phyloP scores from a whole-genome alignment of 2,329 filamentous ascomycete species.

The Penicillium crustosum region DNA sequence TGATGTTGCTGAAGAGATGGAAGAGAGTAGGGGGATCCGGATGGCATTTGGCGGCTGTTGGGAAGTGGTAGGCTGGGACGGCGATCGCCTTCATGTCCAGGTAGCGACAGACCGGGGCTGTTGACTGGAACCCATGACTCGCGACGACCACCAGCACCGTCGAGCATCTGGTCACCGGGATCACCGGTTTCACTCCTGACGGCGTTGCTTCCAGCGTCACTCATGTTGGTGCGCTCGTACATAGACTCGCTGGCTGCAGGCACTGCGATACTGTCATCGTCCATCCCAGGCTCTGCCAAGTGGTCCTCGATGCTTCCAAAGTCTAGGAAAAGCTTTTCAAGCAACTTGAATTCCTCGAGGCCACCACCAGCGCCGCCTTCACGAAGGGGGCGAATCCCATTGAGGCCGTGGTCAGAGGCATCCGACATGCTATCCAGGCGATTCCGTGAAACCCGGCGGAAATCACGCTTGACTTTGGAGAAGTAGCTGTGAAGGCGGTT shows the following conservation, averaged over 20 bases:
- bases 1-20: slow-evolving; percentile 39
- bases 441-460: slow-evolving; percentile 37
- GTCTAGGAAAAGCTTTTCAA: slow-evolving; percentile 44
- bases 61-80: slow-evolving; percentile 42
- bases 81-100: slow-evolving; percentile 35
- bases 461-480: slow-evolving; percentile 41
- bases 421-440: slow-evolving; percentile 32
- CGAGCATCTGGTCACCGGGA: slow-evolving; percentile 28
- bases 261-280: slow-evolving; percentile 34
- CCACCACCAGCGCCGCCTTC: slow-evolving; percentile 36
- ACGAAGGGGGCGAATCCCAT: slow-evolving; percentile 34
- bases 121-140: slow-evolving; percentile 46
- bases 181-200: slow-evolving; percentile 44
- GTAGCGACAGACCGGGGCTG: slow-evolving; percentile 35
- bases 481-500: slow-evolving; percentile 45
- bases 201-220: slow-evolving; percentile 43
- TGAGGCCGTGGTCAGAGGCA: slow-evolving; percentile 27
- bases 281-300: slow-evolving; percentile 32
- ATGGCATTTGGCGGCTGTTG: slow-evolving; percentile 34
- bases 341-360: slow-evolving; percentile 42
- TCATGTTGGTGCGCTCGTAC: slow-evolving; percentile 37
- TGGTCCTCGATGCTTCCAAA: slow-evolving; percentile 44
- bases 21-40: slow-evolving; percentile 37
- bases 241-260: slow-evolving; percentile 20
- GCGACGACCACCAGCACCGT: slow-evolving; percentile 37